Evolutionary conservation across 441 rosid genomes (phyloP), one percentile per base, ranked within the genome.

Genomic region (Arabidopsis lyrata): DNA sequence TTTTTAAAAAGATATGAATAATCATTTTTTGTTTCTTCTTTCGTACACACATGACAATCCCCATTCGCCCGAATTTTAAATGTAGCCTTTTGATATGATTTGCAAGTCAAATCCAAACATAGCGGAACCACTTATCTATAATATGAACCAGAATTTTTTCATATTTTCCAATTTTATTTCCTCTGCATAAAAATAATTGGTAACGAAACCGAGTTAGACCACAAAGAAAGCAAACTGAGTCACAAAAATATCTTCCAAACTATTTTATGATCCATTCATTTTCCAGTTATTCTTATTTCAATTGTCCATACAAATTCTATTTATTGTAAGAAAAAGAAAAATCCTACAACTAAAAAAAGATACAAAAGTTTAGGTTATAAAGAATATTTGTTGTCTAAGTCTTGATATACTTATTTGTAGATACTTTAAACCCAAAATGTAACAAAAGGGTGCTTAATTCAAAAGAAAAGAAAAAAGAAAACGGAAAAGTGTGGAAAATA

Each of bases 11-110:
- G 5, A 27, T 13, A 12, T 2, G 15, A 24, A n/a, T 36, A n/a
- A 39, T 66, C 6, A 5, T 36, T 39, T 38, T 29, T 12, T n/a
- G 39, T 22, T 68, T 53, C 42, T 60, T 61, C 49, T 75, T 75
- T 68, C 69, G 74, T 68, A 44, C 69, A 68, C 68, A 66, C 66
- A 57, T 56, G 50, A 60, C 61, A 56, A 20, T 65, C 64, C 47
- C 44, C 50, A 73, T 44, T 64, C 8, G 16, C 10, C 16, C 36
- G 36, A 49, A 66, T 41, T 65, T 57, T 44, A 20, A n/a, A 27
- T 55, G 12, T 22, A 53, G 29, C 6, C 5, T 31, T 61, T 29
- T 63, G 13, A 24, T 65, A 57, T 47, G 36, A 38, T 36, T 57
- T 45, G 11, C 24, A 22, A 8, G 66, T 65, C 60, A 38, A 27